Base-by-base conservation (phyloP, 257 asterid genomes). In the Paraleonurus japonicus region DNA sequence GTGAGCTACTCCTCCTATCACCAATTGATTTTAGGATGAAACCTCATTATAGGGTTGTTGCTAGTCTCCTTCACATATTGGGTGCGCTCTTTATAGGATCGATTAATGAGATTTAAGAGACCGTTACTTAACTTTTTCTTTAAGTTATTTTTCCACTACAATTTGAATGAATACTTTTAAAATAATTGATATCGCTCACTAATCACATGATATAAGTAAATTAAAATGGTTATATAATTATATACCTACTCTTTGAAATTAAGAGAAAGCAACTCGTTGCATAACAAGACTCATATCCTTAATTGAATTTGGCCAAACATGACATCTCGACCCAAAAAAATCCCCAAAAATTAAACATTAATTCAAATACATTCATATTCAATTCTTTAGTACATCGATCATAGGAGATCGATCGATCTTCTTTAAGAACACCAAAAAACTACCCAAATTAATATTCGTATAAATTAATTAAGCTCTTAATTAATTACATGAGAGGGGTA, bases 401-500 rank as follows among this genome's bases (percentile, higher is more conserved):
- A 2, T 35, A 35, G 41, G 41, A 35, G 41, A 35, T 35, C 41
- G 41, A 35, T 35, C 41, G 41, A 35, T 35, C 41, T 8, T 35
- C 5, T 51, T 3, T 16, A 33, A 61, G 3, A 15, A 61, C 16
- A 17, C 67, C 27, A 33, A 61, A 27, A 15, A 6, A 1, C 9
- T 10, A 16, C 37, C 45, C 64, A 13, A 35, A 35, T 35, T 7
- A 58, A 58, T 30, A 60, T 15, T n/a, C 13, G 37, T 13, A 30
- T 16, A 59, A 59, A 0, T 45, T 1, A 45, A 45, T 4, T 47
- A 47, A 47, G 9, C 37, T 32, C 37, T 15, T 10, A n/a, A 11
- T 16, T 7, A 33, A 5, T 64, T 85, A 90, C 92, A 89, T 76
- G 47, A 91, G 89, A 51, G 96, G 89, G 69, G 83, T 85, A 72